phyloP scores from a whole-genome alignment of 1,284 basidiomycete genomes.

The Apiotrichum gracile region DNA sequence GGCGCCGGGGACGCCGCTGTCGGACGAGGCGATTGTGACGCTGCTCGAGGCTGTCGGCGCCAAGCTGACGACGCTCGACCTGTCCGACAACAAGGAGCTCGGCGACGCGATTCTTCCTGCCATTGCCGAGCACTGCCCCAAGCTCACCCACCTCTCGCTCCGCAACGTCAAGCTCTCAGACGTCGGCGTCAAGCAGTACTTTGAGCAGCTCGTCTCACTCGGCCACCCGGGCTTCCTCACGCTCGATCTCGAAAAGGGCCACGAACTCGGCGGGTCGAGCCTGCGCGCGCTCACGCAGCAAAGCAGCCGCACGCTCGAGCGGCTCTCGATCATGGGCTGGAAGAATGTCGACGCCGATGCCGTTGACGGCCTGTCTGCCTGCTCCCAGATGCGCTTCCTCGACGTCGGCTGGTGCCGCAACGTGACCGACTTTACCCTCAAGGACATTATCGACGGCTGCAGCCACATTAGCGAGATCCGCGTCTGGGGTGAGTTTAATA shows the following conservation, averaged over 20 bases:
- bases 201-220: constrained; percentile 48
- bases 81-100: constrained; percentile 60
- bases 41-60: constrained; percentile 56
- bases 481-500: constrained; percentile 48
- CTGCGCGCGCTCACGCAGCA: constrained; percentile 64
- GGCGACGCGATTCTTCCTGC: constrained; percentile 58
- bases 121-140: constrained; percentile 54
- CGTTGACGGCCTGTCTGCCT: constrained; percentile 55
- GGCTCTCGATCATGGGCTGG: constrained; percentile 73
- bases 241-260: constrained; percentile 60
- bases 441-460: constrained; percentile 59
- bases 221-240: constrained; percentile 46
- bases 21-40: constrained; percentile 57
- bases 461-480: constrained; percentile 28
- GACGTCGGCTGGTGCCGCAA: constrained; percentile 85
- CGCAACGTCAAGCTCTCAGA: constrained; percentile 63
- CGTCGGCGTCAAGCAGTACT: constrained; percentile 62
- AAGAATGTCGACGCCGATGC: constrained; percentile 57
- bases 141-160: constrained; percentile 58
- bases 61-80: constrained; percentile 55
- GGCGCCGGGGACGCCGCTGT: constrained; percentile 45
- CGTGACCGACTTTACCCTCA: constrained; percentile 76
- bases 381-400: constrained; percentile 56
- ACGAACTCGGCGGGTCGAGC: constrained; percentile 55
- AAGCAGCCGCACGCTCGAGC: constrained; percentile 58